A percentile compares a stretch with the other conserved stretches of the same genome.
phyloP scores from a whole-genome alignment of 176 grass and related monocot genomes.

The Eragrostis curvula region DNA sequence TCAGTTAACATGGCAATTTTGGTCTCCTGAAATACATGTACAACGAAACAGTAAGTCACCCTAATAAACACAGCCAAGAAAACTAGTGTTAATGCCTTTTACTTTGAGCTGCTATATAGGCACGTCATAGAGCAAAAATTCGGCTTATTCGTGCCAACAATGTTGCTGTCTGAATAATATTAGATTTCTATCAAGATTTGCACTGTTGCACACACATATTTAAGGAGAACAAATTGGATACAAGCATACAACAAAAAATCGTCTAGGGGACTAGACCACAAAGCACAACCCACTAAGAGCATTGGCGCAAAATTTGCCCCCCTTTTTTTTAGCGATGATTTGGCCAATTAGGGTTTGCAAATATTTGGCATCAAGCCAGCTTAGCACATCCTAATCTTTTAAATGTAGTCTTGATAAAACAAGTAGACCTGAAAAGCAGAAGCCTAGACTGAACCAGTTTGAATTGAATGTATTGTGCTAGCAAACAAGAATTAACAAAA shows the following conservation, averaged over 20 bases:
- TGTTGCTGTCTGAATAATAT: constrained; percentile 84
- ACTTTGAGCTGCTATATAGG: background rate
- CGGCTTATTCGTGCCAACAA: constrained; percentile 67
- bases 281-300: background rate
- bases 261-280: background rate
- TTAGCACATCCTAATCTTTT: background rate
- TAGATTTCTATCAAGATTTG: no score
- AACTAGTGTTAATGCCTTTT: background rate
- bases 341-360: no score
- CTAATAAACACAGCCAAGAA: constrained; percentile 27
- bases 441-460: background rate
- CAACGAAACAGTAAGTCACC: background rate
- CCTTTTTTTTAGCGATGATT: no score
- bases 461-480: constrained; percentile 10
- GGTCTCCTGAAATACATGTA: constrained; percentile 59
- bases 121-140: background rate
- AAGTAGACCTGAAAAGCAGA: background rate
- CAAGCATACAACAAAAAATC: no score
- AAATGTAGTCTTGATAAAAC: background rate
- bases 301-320: background rate
- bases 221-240: no score
- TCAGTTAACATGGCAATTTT: constrained; percentile 78
- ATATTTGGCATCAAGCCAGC: no score
- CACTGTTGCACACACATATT: no score
- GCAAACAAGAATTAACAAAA: background rate